Evolutionary conservation across 1,284 basidiomycete genomes (phyloP).

Genomic region (Apiotrichum laibachii): DNA sequence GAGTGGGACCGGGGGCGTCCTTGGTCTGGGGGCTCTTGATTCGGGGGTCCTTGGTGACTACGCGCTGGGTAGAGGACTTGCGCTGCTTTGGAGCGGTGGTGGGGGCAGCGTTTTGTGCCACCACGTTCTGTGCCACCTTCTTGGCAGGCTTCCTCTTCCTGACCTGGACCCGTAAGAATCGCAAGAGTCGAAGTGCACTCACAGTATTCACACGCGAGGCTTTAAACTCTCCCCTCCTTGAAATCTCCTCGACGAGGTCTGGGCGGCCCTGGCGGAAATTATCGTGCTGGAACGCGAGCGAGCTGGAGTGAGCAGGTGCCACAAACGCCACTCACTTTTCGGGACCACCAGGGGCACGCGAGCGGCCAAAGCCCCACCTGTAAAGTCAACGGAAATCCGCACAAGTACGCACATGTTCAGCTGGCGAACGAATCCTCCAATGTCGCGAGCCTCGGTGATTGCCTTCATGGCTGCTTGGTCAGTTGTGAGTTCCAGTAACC

Average conservation of each 20-base stretch:
- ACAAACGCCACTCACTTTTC: neutral
- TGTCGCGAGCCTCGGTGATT: constrained; percentile 16
- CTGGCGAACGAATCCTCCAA: constrained; percentile 21
- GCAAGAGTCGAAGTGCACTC: neutral
- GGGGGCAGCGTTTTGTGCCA: too few species aligned
- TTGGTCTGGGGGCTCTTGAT: too few species aligned
- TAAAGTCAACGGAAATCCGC: neutral
- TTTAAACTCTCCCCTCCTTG: constrained; percentile 16
- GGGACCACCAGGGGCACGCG: neutral
- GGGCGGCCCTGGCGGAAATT: constrained; percentile 6
- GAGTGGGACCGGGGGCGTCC: too few species aligned
- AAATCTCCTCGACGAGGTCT: constrained; percentile 11
- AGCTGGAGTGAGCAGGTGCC: constrained; percentile 7
- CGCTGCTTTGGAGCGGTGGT: too few species aligned
- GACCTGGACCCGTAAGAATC: neutral
- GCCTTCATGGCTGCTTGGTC: constrained; percentile 15
- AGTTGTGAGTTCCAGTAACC: neutral
- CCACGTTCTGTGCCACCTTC: too few species aligned
- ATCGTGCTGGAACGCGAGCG: constrained; percentile 12
- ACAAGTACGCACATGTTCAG: constrained; percentile 14
- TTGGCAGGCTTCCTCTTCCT: neutral
- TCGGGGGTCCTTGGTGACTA: too few species aligned
- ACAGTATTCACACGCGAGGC: neutral
- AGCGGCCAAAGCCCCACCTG: constrained; percentile 21
- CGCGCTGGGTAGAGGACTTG: too few species aligned